Evolutionary conservation across 192 early-diverging fungal genomes (phyloP).

Genomic region (Helicostylum pulchrum): DNA sequence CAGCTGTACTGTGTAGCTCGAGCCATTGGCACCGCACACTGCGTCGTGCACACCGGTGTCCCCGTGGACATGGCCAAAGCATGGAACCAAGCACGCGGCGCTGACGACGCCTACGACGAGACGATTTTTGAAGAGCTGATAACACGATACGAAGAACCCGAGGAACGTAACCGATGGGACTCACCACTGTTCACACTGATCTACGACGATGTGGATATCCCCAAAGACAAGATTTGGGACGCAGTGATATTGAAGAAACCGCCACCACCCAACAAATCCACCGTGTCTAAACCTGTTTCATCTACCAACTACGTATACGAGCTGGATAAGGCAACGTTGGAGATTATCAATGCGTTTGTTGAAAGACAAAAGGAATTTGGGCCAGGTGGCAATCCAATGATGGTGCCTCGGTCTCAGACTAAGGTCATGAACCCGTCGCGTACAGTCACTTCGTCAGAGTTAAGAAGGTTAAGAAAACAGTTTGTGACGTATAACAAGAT

Average conservation of each 20-base stretch:
- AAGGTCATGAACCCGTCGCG: conserved; percentile 68
- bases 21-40: conserved; percentile 82
- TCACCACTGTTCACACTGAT: conserved; percentile 90
- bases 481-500: conserved; percentile 88
- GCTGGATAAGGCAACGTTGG: conserved; percentile 78
- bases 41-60: conserved; percentile 71
- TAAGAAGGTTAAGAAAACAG: conserved; percentile 77
- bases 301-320: conserved; percentile 92
- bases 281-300: conserved; percentile 83
- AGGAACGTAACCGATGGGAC: conserved; percentile 89
- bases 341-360: conserved; percentile 73
- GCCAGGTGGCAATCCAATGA: conserved; percentile 48
- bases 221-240: conserved; percentile 71
- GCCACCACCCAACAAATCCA: conserved; percentile 82
- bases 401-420: conserved; percentile 49
- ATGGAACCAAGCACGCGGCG: conserved; percentile 49
- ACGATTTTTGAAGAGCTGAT: conserved; percentile 72
- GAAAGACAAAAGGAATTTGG: conserved; percentile 72
- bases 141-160: conserved; percentile 93
- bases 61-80: conserved; percentile 49
- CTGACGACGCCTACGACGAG: conserved; percentile 43
- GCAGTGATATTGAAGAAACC: conserved; percentile 70
- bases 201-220: conserved; percentile 62
- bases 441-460: conserved; percentile 72
- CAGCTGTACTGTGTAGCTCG: conserved; percentile 90